Base-by-base conservation (phyloP, 306 rosid species). In the Morella rubra region DNA sequence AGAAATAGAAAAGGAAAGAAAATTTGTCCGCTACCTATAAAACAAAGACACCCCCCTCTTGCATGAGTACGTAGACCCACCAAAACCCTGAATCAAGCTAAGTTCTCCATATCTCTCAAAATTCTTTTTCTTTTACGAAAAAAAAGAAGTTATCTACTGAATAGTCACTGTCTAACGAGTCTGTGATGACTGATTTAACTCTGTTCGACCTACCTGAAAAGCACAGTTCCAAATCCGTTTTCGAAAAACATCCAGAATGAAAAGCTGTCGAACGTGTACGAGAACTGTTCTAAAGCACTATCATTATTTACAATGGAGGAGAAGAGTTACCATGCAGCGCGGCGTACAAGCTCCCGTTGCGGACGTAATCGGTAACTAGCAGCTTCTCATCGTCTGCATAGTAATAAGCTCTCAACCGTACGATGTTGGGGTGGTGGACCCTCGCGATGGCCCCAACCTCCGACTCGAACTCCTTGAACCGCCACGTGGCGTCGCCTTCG, bases 351-450 rank as follows among this genome's bases (percentile, higher is more conserved):
- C 89, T 89, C 62, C 96, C 96, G 67, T 87, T 90, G 60, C 93
- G 92, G 73, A 92, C 84, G 85, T 83, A 92, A 73, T 92, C 97
- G 22, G 91, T 83, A 72, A 92, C 81, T 32, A 92, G 50, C 1
- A 92, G 72, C 64, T 92, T 92, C 88, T 92, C 97, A 73, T 92
- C 96, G 55, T 50, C 70, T 3, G 96, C 96, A 61, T 80, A 89
- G 80, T 92, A 92, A 74, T 90, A 90, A 53, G 97, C 97, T 71
- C 96, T 84, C 81, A 92, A 71, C 18, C 84, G 81, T 12, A 90
- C 87, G 24, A 92, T 83, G 72, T 89, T 92, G 1, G 93, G 93
- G 82, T 92, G 97, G 50, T 85, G 88, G 80, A 92, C 88, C 88
- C 80, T 87, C 6, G 88, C 96, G 7, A 92, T 86, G n/a, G 89